Evolutionary conservation across 1,284 basidiomycete species (phyloP).

Genomic region (Phaffia rhodozyma): DNA sequence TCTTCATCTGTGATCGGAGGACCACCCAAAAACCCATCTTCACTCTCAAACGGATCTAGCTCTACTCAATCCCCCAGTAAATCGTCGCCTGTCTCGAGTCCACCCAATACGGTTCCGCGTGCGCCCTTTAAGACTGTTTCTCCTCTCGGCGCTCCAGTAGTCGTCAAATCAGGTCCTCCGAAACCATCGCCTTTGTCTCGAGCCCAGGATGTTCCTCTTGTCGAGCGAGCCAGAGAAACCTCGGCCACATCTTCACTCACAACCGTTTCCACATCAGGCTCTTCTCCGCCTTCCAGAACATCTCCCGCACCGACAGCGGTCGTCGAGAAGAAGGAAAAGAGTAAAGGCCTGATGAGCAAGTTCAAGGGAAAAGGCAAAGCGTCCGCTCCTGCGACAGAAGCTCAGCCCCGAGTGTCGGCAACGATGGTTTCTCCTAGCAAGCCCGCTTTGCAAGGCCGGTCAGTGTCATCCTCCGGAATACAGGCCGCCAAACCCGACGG

Average conservation of each 20-base stretch:
- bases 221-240: neutral
- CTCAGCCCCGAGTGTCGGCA: neutral
- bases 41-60: neutral
- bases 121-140: neutral
- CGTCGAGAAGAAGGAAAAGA: conserved; percentile 40
- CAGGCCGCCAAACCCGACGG: too few species aligned
- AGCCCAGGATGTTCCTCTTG: neutral
- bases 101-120: neutral
- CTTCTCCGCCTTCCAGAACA: neutral
- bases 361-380: conserved; percentile 44
- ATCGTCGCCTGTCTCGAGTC: neutral
- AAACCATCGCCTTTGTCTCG: neutral
- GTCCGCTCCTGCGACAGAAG: conserved; percentile 17
- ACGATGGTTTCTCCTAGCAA: too few species aligned
- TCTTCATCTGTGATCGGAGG: neutral
- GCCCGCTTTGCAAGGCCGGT: too few species aligned
- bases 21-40: too few species aligned
- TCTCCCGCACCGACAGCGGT: too few species aligned
- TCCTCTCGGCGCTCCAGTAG: conserved; percentile 3
- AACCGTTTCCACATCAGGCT: neutral
- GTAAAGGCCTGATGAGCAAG: conserved; percentile 55
- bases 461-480: too few species aligned
- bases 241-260: neutral
- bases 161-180: neutral
- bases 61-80: neutral